Evolutionary conservation across 768 basidiomycete genomes (phyloP), one percentile per base, ranked within the genome.

Genomic region (Lepiota brunneoincarnata): DNA sequence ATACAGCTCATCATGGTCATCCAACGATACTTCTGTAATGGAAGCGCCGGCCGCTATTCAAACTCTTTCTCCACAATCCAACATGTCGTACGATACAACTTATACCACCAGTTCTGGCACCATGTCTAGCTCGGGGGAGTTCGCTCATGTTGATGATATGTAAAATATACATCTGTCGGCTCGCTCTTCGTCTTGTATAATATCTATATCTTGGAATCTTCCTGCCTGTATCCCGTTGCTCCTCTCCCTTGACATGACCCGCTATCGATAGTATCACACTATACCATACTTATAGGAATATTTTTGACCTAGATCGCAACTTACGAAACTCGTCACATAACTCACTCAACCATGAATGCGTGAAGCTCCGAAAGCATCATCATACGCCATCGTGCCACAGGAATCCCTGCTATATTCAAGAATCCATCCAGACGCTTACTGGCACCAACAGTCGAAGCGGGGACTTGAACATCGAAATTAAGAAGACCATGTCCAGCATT

Each of bases 121-220:
- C 12, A 60, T 75, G 45, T 70, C 76, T 18, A 74, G 72, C 50
- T 70, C 75, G 51, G 77, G 75, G 41, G 76, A 75, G 26, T 76
- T 73, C 61, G 66, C 72, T 14, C 68, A 66, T 34, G 71, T 72
- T 42, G 74, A 75, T 40, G 75, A 78, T 15, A 39, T 54, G 53
- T 54, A 35, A 54, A 40, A 18, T 17, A 31, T 31, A 9, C 31
- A 31, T 18, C 11, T 34, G 6, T 14, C 5, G 6, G 11, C 36
- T n/a, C 1, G 20, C 28, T 35, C 40, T 11, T 51, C 28, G 21
- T 18, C 37, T 4, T 46, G 46, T 47, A 54, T 54, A 23, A 39
- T 46, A 45, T 48, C 26, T 5, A n/a, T 54, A 47, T 54, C 53
- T 54, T 54, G 53, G 45, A 54, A 9, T 4, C 9, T 39, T 34